Base-by-base conservation (phyloP, 129 eudicot species). In the Ambrosia trifida region DNA sequence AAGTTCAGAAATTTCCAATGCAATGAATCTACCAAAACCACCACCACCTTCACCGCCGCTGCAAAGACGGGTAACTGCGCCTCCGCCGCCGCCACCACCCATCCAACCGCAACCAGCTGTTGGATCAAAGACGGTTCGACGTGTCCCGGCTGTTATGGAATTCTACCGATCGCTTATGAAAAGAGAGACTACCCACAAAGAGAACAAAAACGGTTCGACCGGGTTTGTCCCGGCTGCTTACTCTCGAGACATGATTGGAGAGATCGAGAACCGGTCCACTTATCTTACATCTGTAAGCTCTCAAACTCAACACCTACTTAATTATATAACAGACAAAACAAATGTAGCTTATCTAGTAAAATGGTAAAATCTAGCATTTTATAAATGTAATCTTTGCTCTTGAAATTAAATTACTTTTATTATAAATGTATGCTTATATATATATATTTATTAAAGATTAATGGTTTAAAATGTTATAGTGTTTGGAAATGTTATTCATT, bases 261-360 rank as follows among this genome's bases (percentile, higher is more conserved):
- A 93, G 68, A 93, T 89, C 49, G 98, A 93, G 80, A 89, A 93
- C 76, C 89, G 95, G 18, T 93, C 98, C 0, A 75, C 95, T n/a
- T 85, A 93, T 79, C 90, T 93, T 51, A 77, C 87, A 9, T 89
- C 96, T 43, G 98, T 93, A 81, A 89, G 88, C 74, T 11, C 1
- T 6, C 7, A 13, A 47, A 2, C 14, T 11, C 3, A 47, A 47
- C 17, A 43, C 7, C 1, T 24, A 24, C 28, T 24, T 24, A 24
- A 24, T 24, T 24, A n/a, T n/a, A n/a, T n/a, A n/a, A n/a, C n/a
- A n/a, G n/a, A n/a, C n/a, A n/a, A n/a, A n/a, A n/a, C n/a, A n/a
- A n/a, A n/a, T n/a, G n/a, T n/a, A n/a, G n/a, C n/a, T n/a, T n/a
- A n/a, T n/a, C n/a, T n/a, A n/a, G n/a, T n/a, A n/a, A n/a, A n/a